Base-by-base conservation (phyloP, 352 stramenopile genomes). In the Globisporangium sylvaticum region DNA sequence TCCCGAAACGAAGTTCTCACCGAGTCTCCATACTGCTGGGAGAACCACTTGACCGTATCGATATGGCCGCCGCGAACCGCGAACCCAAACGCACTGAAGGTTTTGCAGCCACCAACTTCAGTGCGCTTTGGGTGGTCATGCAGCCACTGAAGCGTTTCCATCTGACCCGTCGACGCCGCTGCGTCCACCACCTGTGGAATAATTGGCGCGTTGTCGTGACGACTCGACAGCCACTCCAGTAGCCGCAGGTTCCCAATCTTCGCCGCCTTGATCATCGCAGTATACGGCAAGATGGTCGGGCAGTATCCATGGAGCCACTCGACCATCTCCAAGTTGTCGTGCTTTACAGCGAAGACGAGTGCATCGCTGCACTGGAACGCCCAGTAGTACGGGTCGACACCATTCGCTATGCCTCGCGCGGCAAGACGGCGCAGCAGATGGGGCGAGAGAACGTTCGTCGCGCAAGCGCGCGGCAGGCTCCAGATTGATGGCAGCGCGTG, bases 321-420 rank as follows among this genome's bases (percentile, higher is more conserved):
- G 57, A 62, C 25, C 57, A 62, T 62, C 34, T 32, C 12, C 1
- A 27, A 6, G 34, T 54, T 62, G 34, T 62, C 34, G 34, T 37
- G 5, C 24, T 62, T 24, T 1, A 62, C 34, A 42, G 53, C 27
- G 2, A 3, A 9, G 7, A 59, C 53, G 2, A 59, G 53, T 0
- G 25, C 53, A 4, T 39, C 5, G 53, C 53, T 31, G 3, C 53
- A 59, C 53, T 59, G 53, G 15, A 39, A 42, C 8, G 12, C 2
- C 53, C 53, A 59, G 27, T 59, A 42, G 53, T 59, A 31, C 27
- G 53, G 29, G 18, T 59, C 27, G 15, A 42, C 15, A 18, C 24
- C 27, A 1, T 22, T 52, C 4, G 5, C 32, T 12, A 37, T 14
- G 3, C 14, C 12, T 37, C 25, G 52, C 12, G 25, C 15, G 18